Base-by-base conservation (phyloP, 1,284 basidiomycete species). In the Retiboletus flavoniger region DNA sequence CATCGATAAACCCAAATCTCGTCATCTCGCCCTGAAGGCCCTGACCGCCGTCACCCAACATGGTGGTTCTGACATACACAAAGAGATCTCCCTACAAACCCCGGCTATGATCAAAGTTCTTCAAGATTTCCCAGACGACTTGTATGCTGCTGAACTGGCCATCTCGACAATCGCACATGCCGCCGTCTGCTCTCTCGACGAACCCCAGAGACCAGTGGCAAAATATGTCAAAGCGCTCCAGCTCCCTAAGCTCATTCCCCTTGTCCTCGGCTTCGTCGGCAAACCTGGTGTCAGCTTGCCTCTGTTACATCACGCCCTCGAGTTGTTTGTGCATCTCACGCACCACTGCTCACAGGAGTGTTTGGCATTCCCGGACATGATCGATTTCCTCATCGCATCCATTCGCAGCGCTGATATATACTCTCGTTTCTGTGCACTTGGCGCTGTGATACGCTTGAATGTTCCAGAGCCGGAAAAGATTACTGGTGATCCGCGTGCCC, bases 41-140 rank as follows among this genome's bases (percentile, higher is more conserved):
- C 67, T 86, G 3, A 73, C 73, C 3, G 79, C 77, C 13, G 74
- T 85, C 16, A 85, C 84, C 0, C 82, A 82, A 54, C 83, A 84
- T 53, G 82, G 82, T 3, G 82, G 82, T 8, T 53, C 65, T 16
- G 69, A 72, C 35, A 73, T 79, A 14, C 77, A 78, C 36, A 61
- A 69, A 19, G 76, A 79, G 52, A 80, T 86, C 42, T 79, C 81
- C 1, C 72, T 71, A 42, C 66, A 76, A 48, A 58, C 70, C 8
- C 61, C 69, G 3, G 61, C 58, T 0, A 65, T 86, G 3, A 55
- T 78, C 14, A 72, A 72, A 24, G 59, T 83, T 19, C 66, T 85
- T 24, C 69, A 78, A 35, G 73, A 78, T 24, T 67, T 75, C 42
- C 75, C 78, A 1, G 75, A 82, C 40, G 80, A 85, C 60, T 54